Conservation (phyloP, 108 stramenopile genomes). For the Chaetoceros muelleri region DNA sequence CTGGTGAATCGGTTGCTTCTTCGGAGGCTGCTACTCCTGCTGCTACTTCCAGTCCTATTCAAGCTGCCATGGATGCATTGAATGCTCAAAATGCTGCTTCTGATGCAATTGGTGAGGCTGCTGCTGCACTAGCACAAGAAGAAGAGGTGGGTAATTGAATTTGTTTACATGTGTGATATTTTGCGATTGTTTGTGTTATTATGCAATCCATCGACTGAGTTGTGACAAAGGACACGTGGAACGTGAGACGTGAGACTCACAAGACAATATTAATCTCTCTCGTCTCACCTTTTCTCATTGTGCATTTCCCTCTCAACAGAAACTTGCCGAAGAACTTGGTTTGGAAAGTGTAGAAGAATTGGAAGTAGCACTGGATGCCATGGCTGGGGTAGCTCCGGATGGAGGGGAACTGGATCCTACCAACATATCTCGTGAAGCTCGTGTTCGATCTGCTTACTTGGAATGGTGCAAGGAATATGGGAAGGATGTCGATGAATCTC, state of each 20-base stretch:
- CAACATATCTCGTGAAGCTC: constrained; percentile 68
- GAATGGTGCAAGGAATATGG: constrained; percentile 78
- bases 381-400: constrained; percentile 66
- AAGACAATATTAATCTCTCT: background rate
- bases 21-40: background rate
- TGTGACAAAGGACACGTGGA: no score
- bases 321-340: constrained; percentile 61
- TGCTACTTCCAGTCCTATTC: background rate
- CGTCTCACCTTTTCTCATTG: no score
- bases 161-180: background rate
- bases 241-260: background rate
- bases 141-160: constrained; percentile 78
- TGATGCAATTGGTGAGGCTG: constrained; percentile 62
- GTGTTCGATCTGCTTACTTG: constrained; percentile 71
- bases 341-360: constrained; percentile 72
- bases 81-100: constrained; percentile 62
- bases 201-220: no score
- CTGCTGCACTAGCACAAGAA: constrained; percentile 72
- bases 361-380: constrained; percentile 59
- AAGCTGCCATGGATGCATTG: constrained; percentile 43
- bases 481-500: constrained; percentile 53
- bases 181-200: background rate
- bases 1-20: constrained; percentile 15
- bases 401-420: constrained; percentile 41
- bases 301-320: no score